These are phyloP conservation scores for Russula sp. DNA, from an alignment of 768 basidiomycete species.

Conservation along the genomic window DNA sequence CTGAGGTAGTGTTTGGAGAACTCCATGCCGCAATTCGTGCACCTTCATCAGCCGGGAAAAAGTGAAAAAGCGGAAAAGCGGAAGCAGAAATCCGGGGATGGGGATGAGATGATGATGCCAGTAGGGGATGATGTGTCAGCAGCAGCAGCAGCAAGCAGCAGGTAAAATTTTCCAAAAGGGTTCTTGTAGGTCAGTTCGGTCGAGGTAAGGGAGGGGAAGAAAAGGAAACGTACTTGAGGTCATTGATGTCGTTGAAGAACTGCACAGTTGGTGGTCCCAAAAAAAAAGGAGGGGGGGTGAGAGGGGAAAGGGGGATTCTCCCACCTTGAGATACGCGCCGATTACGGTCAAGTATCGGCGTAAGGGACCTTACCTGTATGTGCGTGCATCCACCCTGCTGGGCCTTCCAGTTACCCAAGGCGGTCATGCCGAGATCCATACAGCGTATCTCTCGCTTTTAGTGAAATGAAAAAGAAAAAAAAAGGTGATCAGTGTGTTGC, in stretches of 20 bases:
- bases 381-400: slow-evolving; percentile 43
- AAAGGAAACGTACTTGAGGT: slow-evolving; percentile 38
- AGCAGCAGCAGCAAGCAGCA: no score
- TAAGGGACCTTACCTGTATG: slow-evolving; percentile 39
- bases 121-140: neutral
- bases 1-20: slow-evolving; percentile 43
- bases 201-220: neutral
- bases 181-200: neutral
- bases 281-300: neutral
- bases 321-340: slow-evolving; percentile 15
- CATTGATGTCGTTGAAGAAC: slow-evolving; percentile 43
- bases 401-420: slow-evolving; percentile 43
- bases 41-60: slow-evolving; percentile 32
- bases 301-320: slow-evolving; percentile 1
- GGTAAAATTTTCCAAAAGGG: neutral
- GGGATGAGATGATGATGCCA: no score
- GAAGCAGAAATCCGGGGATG: neutral
- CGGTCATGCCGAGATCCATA: slow-evolving; percentile 44
- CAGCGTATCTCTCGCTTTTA: slow-evolving; percentile 44
- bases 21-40: slow-evolving; percentile 42
- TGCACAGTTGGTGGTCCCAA: slow-evolving; percentile 18
- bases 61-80: no score
- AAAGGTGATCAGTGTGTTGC: slow-evolving; percentile 28
- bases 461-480: slow-evolving; percentile 9
- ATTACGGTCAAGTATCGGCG: slow-evolving; percentile 16